Conservation (phyloP, 139 green algal species). For the Chlorella sp. region DNA sequence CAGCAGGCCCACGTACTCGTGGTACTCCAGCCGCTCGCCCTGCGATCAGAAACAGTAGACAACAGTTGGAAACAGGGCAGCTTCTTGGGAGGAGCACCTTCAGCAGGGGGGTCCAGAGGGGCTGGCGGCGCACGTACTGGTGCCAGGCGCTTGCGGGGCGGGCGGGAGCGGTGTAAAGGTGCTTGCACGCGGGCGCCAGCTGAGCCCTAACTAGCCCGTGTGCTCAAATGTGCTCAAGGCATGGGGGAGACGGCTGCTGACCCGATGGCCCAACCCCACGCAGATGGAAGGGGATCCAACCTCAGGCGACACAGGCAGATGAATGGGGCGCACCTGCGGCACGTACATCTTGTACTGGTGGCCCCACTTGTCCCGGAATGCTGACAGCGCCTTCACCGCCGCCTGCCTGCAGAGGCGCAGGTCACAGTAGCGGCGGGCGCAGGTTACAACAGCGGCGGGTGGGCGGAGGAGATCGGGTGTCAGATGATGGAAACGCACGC, state of each 20-base stretch:
- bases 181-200: background rate
- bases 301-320: too few relatives aligned
- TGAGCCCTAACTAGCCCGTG: background rate
- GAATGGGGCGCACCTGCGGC: conserved; percentile 5
- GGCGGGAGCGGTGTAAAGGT: background rate
- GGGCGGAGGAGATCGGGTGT: background rate
- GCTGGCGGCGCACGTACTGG: too few relatives aligned
- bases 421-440: too few relatives aligned
- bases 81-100: too few relatives aligned
- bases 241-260: too few relatives aligned
- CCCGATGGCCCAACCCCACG: too few relatives aligned
- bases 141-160: background rate
- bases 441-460: background rate
- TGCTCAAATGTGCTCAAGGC: too few relatives aligned
- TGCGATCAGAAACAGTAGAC: too few relatives aligned
- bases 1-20: conserved; percentile 26
- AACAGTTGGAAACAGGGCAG: background rate
- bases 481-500: background rate
- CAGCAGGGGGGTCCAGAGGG: too few relatives aligned
- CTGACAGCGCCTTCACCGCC: conserved; percentile 23
- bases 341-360: conserved; percentile 32
- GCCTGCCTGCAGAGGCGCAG: background rate
- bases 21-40: conserved; percentile 30
- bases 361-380: conserved; percentile 29
- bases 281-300: too few relatives aligned